Conservation (phyloP, 1,284 basidiomycete genomes). For the Chalciporus sp. region DNA sequence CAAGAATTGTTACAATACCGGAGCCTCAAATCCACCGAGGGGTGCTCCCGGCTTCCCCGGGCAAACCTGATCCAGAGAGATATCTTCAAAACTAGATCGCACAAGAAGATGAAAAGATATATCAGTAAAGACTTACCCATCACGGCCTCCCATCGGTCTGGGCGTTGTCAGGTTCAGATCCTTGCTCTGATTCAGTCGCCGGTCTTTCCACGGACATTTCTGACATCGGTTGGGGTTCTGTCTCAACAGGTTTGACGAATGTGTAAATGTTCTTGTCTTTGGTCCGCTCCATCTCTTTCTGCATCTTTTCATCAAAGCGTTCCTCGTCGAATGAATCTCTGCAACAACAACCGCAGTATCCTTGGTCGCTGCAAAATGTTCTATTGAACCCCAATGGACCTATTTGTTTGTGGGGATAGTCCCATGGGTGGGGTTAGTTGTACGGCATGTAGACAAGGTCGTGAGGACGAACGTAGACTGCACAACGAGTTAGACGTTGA, state of each 20-base stretch:
- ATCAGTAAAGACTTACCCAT: too few species aligned
- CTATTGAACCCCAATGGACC: conserved; percentile 13
- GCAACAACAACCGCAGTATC: conserved; percentile 24
- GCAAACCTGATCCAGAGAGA: too few species aligned
- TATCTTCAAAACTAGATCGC: too few species aligned
- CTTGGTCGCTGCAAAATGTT: conserved; percentile 15
- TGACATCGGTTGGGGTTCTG: conserved; percentile 1
- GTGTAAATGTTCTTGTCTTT: conserved; percentile 11
- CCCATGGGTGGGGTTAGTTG: neutral
- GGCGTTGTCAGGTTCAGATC: neutral
- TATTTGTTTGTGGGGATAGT: neutral
- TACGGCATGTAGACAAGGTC: neutral
- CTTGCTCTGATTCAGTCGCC: neutral
- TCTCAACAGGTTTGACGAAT: conserved; percentile 7
- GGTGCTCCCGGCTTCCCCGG: too few species aligned
- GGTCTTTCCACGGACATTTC: conserved; percentile 3
- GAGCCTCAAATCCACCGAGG: too few species aligned
- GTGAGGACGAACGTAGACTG: conserved; percentile 14
- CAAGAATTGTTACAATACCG: too few species aligned
- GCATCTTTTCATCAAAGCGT: conserved; percentile 18
- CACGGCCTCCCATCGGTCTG: neutral
- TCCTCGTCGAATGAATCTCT: conserved; percentile 22
- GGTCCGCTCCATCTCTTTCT: conserved; percentile 20
- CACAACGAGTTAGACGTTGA: conserved; percentile 13
- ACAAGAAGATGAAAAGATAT: neutral